phyloP scores from a whole-genome alignment of 805 yeast species.

The Grigorovia jiainica region DNA sequence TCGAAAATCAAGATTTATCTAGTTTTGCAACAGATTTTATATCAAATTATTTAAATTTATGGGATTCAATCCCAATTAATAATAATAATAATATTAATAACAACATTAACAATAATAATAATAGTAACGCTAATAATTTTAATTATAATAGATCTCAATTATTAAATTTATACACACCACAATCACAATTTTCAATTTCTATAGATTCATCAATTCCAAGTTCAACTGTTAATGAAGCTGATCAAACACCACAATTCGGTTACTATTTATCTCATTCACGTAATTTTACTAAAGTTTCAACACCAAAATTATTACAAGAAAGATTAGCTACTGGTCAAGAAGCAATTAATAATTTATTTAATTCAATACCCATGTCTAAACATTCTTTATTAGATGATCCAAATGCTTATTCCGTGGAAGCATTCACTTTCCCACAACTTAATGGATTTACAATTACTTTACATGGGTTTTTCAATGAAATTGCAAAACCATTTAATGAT shows the following conservation, averaged over 20 bases:
- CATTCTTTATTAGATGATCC: slow-evolving; percentile 64
- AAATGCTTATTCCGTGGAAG: slow-evolving; percentile 63
- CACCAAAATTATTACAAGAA: slow-evolving; percentile 44
- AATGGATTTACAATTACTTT: slow-evolving; percentile 69
- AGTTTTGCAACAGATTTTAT: slow-evolving; percentile 66
- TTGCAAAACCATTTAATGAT: slow-evolving; percentile 41
- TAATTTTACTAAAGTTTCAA: slow-evolving; percentile 56
- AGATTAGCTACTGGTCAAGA: slow-evolving; percentile 65
- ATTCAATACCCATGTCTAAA: slow-evolving; percentile 64
- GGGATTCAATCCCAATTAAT: slow-evolving; percentile 70
- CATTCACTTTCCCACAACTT: slow-evolving; percentile 60
- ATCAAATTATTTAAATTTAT: slow-evolving; percentile 60
- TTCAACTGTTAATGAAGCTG: slow-evolving; percentile 27
- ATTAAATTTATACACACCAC: slow-evolving; percentile 63
- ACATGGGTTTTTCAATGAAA: slow-evolving; percentile 85
- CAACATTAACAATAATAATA: no score
- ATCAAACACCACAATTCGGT: slow-evolving; percentile 43
- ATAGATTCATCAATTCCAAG: slow-evolving; percentile 64
- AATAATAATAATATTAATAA: no score
- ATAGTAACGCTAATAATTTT: background rate
- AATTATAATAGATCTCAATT: slow-evolving; percentile 53
- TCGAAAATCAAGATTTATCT: slow-evolving; percentile 68
- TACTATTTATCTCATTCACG: slow-evolving; percentile 69
- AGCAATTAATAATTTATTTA: slow-evolving; percentile 51
- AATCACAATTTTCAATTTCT: slow-evolving; percentile 77